Base-by-base conservation (phyloP, 1,139 yeast genomes). In the Maudiozyma humilis region DNA sequence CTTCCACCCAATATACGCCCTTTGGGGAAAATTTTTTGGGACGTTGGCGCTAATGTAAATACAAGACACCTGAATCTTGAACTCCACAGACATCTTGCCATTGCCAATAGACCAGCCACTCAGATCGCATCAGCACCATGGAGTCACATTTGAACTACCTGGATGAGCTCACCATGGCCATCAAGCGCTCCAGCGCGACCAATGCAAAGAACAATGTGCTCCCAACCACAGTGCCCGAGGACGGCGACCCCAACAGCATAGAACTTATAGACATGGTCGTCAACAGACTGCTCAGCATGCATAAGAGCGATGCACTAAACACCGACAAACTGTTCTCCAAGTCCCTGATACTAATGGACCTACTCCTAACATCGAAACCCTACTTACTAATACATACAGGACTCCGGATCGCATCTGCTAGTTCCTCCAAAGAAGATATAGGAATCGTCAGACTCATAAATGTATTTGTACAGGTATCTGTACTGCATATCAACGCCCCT, bases 281-380 rank as follows among this genome's bases (percentile, higher is more conserved):
- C 4, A 47, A 46, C 15, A 59, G 56, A 34, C 44, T 60, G 8
- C 43, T 53, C 17, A 55, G 54, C n/a, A 4, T 20, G 2, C 38
- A 43, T 2, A 38, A 45, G 31, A 43, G 41, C 27, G 41, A 41
- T 33, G 19, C 48, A 18, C 39, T 45, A 38, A 32, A 36, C 8
- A 47, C 47, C 34, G 56, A 53, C 35, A 37, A 38, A 2, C 42
- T 59, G 1, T 59, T 61, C 47, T 48, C 51, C 16, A 60, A 57
- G 40, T 48, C 60, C 1, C 40, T 60, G 13, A 49, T 51, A 16
- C 63, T 58, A 2, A 41, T 61, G 19, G 59, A 57, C 45, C 40
- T 55, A 8, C 40, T 60, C 35, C 30, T 60, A 10, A 44, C 44
- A 38, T 44, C 51, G 4, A 52, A 53, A 27, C 60, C 63, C 3